Base-by-base conservation (phyloP, 768 basidiomycete species). In the Psilocybe cyanescens region DNA sequence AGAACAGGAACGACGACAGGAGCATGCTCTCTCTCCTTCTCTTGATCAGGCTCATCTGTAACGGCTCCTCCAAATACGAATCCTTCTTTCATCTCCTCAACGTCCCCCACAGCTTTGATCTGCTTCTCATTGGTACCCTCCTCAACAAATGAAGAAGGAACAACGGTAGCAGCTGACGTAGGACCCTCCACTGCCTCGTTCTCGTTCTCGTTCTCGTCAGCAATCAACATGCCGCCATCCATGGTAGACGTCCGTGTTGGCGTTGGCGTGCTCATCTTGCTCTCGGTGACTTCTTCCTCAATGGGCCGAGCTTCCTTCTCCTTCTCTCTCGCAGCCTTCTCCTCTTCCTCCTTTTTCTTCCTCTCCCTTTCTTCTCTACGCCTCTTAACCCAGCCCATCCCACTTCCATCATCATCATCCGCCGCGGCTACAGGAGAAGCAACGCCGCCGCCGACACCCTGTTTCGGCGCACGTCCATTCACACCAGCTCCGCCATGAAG, bases 381-480 rank as follows among this genome's bases (percentile, higher is more conserved):
- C 66, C 85, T 83, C 58, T 74, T 73, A 74, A 95, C 82, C 94
- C 94, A 96, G 0, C 81, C 87, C 86, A 95, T 89, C 8, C 94
- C 94, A 72, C 89, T 90, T 1, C 92, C 93, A 65, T 95, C 94
- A 61, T 94, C 91, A 0, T 83, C 85, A 17, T 90, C 89, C 1
- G 76, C 82, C 33, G 67, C 76, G 11, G 46, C 67, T 2, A 45
- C 67, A 17, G 31, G 51, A 44, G 41, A 65, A 3, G 37, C 68
- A 30, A 8, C 57, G 31, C 39, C 41, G 5, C 50, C 58, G 2
- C 41, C 58, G 8, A 35, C 33, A 14, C 47, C 57, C 19, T 50
- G 35, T 12, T 31, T 50, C 28, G 49, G 3, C 8, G 47, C 8
- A 17, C 29, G 60, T 41, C 68, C 58, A 55, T 58, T 19, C 31